phyloP scores from a whole-genome alignment of 1,284 basidiomycete genomes.

The Tilletia caries region DNA sequence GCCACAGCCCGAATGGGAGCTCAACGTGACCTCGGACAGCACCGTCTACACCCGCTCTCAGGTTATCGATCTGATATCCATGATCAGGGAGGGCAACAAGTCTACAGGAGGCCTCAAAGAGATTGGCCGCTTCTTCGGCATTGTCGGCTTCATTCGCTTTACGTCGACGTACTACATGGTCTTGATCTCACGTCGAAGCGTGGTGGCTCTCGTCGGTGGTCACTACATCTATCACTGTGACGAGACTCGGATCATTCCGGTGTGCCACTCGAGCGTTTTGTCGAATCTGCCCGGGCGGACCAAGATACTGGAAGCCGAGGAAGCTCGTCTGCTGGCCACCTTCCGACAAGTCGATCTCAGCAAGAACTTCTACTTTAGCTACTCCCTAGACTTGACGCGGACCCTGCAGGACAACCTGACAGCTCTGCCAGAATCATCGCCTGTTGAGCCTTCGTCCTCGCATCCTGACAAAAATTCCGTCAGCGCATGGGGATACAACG shows the following conservation, averaged over 20 bases:
- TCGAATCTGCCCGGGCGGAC: slow-evolving; percentile 36
- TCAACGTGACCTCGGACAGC: slow-evolving; percentile 44
- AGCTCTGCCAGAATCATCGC: slow-evolving; percentile 48
- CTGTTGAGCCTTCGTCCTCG: neutral
- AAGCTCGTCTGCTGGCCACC: slow-evolving; percentile 67
- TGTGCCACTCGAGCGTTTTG: slow-evolving; percentile 41
- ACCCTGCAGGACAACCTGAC: slow-evolving; percentile 93
- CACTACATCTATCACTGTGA: slow-evolving; percentile 98
- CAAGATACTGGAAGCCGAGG: slow-evolving; percentile 47
- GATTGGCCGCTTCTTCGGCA: slow-evolving; percentile 59
- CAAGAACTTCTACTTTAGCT: slow-evolving; percentile 99
- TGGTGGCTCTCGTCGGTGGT: slow-evolving; percentile 89
- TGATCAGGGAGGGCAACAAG: slow-evolving; percentile 91
- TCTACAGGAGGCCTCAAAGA: slow-evolving; percentile 80
- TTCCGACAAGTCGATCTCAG: slow-evolving; percentile 97
- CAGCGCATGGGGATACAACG: slow-evolving; percentile 66
- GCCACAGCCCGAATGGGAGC: slow-evolving; percentile 28
- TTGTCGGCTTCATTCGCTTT: slow-evolving; percentile 59
- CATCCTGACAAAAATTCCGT: slow-evolving; percentile 18
- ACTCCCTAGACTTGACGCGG: slow-evolving; percentile 90
- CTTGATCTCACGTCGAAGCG: slow-evolving; percentile 80
- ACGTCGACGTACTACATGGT: slow-evolving; percentile 54
- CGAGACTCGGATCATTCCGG: slow-evolving; percentile 75
- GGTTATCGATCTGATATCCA: slow-evolving; percentile 83
- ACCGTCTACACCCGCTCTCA: slow-evolving; percentile 76